Conservation (phyloP, 148 eudicot genomes). For the Hydrangea macrophylla region DNA sequence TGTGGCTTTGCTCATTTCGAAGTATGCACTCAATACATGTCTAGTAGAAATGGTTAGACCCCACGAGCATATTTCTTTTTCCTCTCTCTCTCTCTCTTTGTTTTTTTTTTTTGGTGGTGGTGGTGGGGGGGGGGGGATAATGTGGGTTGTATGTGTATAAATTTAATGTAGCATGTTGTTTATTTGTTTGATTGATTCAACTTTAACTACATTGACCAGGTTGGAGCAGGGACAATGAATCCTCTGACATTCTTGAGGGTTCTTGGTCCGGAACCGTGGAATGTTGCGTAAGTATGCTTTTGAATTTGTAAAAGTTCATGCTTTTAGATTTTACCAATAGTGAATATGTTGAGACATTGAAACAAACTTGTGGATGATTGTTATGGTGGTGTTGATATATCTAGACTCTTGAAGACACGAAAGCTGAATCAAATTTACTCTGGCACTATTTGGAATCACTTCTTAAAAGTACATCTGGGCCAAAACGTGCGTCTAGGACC, state of each 20-base stretch:
- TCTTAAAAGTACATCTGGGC: too few species aligned
- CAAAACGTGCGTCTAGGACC: too few species aligned
- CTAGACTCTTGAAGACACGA: neutral
- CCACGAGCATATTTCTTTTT: neutral
- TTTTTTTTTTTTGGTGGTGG: too few species aligned
- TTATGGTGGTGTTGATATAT: neutral
- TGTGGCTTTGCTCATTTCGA: neutral
- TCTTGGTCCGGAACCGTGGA: conserved; percentile 99
- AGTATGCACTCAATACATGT: neutral
- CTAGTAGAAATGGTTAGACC: conserved; percentile 4
- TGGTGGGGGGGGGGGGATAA: too few species aligned
- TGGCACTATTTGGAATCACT: too few species aligned
- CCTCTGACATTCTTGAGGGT: conserved; percentile 94
- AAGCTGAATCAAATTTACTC: neutral
- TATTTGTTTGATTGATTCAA: conserved; percentile 8
- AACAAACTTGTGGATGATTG: neutral
- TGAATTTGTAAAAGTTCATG: neutral
- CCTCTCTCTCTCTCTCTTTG: neutral
- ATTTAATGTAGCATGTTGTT: conserved; percentile 4
- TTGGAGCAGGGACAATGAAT: conserved; percentile 99
- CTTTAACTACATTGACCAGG: conserved; percentile 44
- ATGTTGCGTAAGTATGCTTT: conserved; percentile 91
- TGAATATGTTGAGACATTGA: conserved; percentile 4
- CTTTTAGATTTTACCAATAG: conserved; percentile 3
- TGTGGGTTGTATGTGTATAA: too few species aligned